Evolutionary conservation across 768 basidiomycete species (phyloP).

Genomic region (Suillus cothurnatus): DNA sequence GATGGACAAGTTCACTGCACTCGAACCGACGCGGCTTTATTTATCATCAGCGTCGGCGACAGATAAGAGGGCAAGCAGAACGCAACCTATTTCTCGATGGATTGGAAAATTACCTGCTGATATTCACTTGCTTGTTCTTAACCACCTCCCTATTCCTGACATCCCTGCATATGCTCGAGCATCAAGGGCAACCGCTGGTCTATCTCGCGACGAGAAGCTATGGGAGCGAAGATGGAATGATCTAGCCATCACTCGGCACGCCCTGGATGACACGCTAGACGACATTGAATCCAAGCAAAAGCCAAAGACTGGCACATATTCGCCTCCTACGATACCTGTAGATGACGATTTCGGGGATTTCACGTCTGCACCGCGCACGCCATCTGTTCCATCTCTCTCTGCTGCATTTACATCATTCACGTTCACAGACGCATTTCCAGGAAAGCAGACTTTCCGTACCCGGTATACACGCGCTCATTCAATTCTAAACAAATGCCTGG

Average conservation of each 20-base stretch:
- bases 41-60: conserved; percentile 28
- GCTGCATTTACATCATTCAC: conserved; percentile 21
- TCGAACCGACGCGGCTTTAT: conserved; percentile 73
- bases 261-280: conserved; percentile 53
- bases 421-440: conserved; percentile 18
- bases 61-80: conserved; percentile 1
- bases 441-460: conserved; percentile 43
- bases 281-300: conserved; percentile 51
- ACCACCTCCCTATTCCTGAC: conserved; percentile 78
- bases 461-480: conserved; percentile 68
- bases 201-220: conserved; percentile 70
- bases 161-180: conserved; percentile 72
- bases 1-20: conserved; percentile 88
- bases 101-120: conserved; percentile 82
- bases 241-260: conserved; percentile 51
- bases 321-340: conserved; percentile 63
- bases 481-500: conserved; percentile 61
- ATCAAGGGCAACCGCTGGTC: conserved; percentile 61
- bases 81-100: conserved; percentile 35
- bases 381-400: conserved; percentile 12
- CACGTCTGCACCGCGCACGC: conserved; percentile 43
- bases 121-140: conserved; percentile 73
- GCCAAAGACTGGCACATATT: conserved; percentile 37
- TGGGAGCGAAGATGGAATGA: conserved; percentile 79
- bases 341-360: conserved; percentile 85